Evolutionary conservation across 345 rosid genomes (phyloP), one percentile per base, ranked within the genome.

Genomic region (Mangifera indica): DNA sequence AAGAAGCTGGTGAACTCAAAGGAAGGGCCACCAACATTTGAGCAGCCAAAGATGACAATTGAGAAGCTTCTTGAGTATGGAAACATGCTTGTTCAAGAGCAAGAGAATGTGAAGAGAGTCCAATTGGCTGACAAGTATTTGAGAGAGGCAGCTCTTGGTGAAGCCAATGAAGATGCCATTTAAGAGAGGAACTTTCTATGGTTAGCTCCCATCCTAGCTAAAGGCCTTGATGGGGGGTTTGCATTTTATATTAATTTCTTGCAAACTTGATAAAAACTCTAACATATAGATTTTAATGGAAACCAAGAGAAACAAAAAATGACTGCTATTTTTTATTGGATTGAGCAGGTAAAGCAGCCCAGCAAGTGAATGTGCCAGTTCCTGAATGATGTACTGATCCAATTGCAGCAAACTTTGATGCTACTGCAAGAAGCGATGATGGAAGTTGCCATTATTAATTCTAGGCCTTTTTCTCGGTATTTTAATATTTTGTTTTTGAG

Each of bases 101-200:
- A 94, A 78, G 96, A 94, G 69, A 94, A 94, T 22, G 97, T 94
- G 67, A 94, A 94, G 91, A 88, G 98, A 78, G 98, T 92, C 69
- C 98, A 94, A 70, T 83, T 94, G 81, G 98, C 98, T 14, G 98
- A 92, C 77, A 88, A 84, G 70, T 94, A 94, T 82, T 10, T 92
- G 81, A 85, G 68, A n/a, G 84, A 94, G 64, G 98, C 99, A 53
- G 96, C 99, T 3, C 97, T 95, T 37, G 98, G 99, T 25, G 90
- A 88, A 0, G 99, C 91, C 60, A 95, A 95, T 64, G 77, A 81
- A 2, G 98, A 95, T 60, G 58, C 93, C 20, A 89, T 92, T n/a
- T 11, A 79, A 73, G 10, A 76, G 88, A 0, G 97, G 96, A 80
- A 63, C 74, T 76, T 95, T 90, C 91, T 92, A 85, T 57, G 92